A percentile compares a stretch with the other conserved stretches of the same genome.
These are phyloP conservation scores for Lenzites betulinus DNA, from an alignment of 768 basidiomycete genomes.

Conservation along the genomic window DNA sequence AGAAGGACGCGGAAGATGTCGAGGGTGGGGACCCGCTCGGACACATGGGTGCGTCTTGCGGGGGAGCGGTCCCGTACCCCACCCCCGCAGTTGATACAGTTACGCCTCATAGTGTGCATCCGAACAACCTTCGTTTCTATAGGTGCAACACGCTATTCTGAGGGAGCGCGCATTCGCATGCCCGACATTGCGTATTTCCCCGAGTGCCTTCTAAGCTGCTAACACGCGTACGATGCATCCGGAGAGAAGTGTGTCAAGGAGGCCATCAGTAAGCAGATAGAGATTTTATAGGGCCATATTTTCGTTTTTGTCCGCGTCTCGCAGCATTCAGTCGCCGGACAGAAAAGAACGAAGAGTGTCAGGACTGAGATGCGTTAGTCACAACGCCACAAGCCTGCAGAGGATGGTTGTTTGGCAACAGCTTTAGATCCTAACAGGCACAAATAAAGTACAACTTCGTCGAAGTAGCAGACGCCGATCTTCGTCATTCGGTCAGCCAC, in stretches of 20 bases:
- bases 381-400: too few species aligned
- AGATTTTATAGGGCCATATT: too few species aligned
- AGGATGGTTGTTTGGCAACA: slow-evolving; percentile 9
- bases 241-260: too few species aligned
- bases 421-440: slow-evolving; percentile 20
- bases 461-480: too few species aligned
- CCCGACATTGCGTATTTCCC: neutral
- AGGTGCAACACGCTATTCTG: neutral
- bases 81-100: slow-evolving; percentile 10
- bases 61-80: slow-evolving; percentile 17
- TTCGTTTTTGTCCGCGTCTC: too few species aligned
- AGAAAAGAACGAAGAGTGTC: too few species aligned
- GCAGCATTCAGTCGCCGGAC: too few species aligned
- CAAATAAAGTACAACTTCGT: slow-evolving; percentile 10
- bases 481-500: too few species aligned
- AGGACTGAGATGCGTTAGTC: too few species aligned
- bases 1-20: neutral
- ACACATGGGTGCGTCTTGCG: neutral
- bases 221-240: too few species aligned
- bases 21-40: neutral
- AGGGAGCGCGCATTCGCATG: too few species aligned
- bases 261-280: too few species aligned
- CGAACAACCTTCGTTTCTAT: neutral
- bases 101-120: neutral
- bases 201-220: neutral